Evolutionary conservation across 2,329 filamentous ascomycete genomes (phyloP).

Genomic region (Fusarium metavorans): DNA sequence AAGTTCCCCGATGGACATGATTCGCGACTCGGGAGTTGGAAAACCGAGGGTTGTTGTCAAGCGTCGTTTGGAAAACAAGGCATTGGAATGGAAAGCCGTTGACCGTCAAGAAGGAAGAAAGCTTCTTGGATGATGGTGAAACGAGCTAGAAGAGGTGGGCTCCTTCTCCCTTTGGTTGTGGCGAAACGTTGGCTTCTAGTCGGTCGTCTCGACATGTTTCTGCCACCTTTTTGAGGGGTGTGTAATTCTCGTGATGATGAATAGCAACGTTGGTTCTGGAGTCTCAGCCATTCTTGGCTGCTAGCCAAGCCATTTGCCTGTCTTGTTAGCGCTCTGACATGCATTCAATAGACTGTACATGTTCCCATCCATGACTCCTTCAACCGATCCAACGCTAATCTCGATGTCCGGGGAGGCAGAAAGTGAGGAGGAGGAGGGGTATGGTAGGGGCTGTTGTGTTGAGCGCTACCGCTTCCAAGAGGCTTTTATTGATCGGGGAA

Average conservation of each 20-base stretch:
- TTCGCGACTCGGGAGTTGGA: not conserved
- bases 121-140: constrained; percentile 18
- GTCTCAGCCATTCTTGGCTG: not conserved
- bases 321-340: not conserved
- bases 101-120: not conserved
- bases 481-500: not conserved
- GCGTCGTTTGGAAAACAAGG: not conserved
- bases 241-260: not conserved
- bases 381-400: not conserved
- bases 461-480: not conserved
- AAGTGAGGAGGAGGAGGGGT: not conserved
- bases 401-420: constrained; percentile 4
- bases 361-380: not conserved
- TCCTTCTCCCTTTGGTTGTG: constrained; percentile 10
- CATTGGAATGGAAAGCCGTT: not conserved
- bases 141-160: constrained; percentile 24
- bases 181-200: constrained; percentile 3
- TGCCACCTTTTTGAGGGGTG: not conserved
- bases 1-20: not conserved
- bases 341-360: constrained; percentile 1
- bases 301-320: not conserved
- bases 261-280: not conserved
- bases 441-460: constrained; percentile 2
- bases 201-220: constrained; percentile 16
- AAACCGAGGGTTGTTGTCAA: not conserved